Evolutionary conservation across 1,284 basidiomycete species (phyloP).

Genomic region (Cryptococcus hybrid): DNA sequence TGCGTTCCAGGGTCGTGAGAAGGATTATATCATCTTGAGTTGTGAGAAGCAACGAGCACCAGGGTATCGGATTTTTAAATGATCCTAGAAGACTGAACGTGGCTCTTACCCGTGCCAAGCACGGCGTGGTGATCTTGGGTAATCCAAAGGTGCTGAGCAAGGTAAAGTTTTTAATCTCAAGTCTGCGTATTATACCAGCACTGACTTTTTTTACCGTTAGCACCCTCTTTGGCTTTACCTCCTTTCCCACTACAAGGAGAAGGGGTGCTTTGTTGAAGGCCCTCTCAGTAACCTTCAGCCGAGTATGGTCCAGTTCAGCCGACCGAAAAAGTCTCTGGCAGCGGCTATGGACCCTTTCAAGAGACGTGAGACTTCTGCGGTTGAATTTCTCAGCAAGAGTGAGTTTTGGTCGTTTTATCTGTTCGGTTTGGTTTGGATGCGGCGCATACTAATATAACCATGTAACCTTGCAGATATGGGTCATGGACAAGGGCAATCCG

Average conservation of each 20-base stretch:
- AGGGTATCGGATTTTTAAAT: conserved; percentile 98
- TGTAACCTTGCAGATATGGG: too few relatives aligned
- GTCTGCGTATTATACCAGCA: too few relatives aligned
- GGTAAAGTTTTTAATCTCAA: too few relatives aligned
- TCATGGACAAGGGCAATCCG: conserved; percentile 60
- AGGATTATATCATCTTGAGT: conserved; percentile 98
- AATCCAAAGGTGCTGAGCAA: conserved; percentile 99
- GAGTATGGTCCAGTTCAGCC: too few relatives aligned
- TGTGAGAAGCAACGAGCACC: conserved; percentile 99
- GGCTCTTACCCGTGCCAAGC: conserved; percentile 94
- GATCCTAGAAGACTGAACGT: conserved; percentile 97
- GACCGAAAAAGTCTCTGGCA: too few relatives aligned
- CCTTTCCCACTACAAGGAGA: conserved; percentile 98
- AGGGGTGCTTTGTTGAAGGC: conserved; percentile 80
- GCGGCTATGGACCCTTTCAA: too few relatives aligned
- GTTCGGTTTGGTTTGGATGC: too few relatives aligned
- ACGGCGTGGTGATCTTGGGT: conserved; percentile 95
- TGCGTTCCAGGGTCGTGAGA: conserved; percentile 99
- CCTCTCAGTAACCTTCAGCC: too few relatives aligned
- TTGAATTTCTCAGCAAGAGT: conserved; percentile 57
- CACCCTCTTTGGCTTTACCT: conserved; percentile 98
- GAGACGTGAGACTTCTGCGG: too few relatives aligned
- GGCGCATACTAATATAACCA: too few relatives aligned
- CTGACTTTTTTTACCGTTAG: too few relatives aligned
- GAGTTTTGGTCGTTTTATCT: too few relatives aligned